Conservation (phyloP, 768 basidiomycete species). For the Hericium coralloides region DNA sequence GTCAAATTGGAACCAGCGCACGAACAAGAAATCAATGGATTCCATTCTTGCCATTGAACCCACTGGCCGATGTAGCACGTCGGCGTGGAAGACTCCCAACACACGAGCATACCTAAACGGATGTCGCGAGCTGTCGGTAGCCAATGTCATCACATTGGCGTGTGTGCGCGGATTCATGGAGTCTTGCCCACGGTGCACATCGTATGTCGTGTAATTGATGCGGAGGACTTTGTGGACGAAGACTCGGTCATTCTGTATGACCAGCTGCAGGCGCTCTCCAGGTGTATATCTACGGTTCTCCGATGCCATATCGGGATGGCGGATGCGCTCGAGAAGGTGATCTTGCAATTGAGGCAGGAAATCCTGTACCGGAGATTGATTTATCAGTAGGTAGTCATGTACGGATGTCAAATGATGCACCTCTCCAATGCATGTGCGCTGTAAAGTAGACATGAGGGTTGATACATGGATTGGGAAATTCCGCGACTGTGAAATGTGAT, state of each 20-base stretch:
- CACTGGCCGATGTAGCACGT: constrained; percentile 12
- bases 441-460: no score
- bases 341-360: constrained; percentile 15
- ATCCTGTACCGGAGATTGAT: constrained; percentile 6
- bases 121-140: not conserved
- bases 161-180: constrained; percentile 14
- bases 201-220: constrained; percentile 19
- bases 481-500: no score
- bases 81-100: constrained; percentile 20
- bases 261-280: constrained; percentile 2
- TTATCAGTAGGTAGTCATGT: not conserved
- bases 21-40: constrained; percentile 25
- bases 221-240: constrained; percentile 14
- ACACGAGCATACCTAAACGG: constrained; percentile 26
- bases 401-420: no score
- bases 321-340: constrained; percentile 15
- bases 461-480: no score
- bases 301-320: constrained; percentile 8
- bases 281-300: constrained; percentile 7
- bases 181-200: constrained; percentile 10
- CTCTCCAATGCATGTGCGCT: no score
- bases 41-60: not conserved
- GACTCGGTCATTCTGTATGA: constrained; percentile 12
- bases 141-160: constrained; percentile 15
- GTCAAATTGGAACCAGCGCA: constrained; percentile 22